Percentiles rank a stretch among this genome's conserved stretches.
Evolutionary conservation across 768 basidiomycete genomes (phyloP).

Genomic region (Collybiopsis luxurians): DNA sequence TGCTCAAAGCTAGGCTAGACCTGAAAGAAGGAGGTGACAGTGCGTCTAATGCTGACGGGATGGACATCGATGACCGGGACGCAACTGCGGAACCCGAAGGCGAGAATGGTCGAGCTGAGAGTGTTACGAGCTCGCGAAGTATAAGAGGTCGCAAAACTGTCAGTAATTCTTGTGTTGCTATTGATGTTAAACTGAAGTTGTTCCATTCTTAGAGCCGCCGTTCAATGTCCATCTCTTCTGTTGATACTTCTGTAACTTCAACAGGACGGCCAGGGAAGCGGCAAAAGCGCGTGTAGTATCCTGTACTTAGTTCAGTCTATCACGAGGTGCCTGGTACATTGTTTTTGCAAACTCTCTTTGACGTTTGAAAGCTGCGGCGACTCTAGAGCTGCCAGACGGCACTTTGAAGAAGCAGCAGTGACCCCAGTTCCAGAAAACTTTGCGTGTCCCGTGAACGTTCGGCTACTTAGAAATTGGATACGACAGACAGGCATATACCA

Average conservation of each 20-base stretch:
- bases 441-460: neutral
- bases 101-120: slow-evolving; percentile 61
- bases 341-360: too few relatives aligned
- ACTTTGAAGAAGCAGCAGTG: too few relatives aligned
- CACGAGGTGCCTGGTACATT: too few relatives aligned
- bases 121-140: slow-evolving; percentile 59
- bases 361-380: too few relatives aligned
- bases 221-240: slow-evolving; percentile 73
- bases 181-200: neutral
- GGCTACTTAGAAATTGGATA: neutral
- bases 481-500: neutral
- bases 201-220: slow-evolving; percentile 42
- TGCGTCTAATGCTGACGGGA: slow-evolving; percentile 24
- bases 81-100: slow-evolving; percentile 35
- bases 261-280: slow-evolving; percentile 51
- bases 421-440: too few relatives aligned
- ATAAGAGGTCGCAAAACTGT: slow-evolving; percentile 61
- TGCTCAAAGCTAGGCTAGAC: slow-evolving; percentile 61
- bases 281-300: slow-evolving; percentile 47
- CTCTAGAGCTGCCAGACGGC: too few relatives aligned
- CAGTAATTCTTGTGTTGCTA: slow-evolving; percentile 18
- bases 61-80: slow-evolving; percentile 49
- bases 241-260: slow-evolving; percentile 58
- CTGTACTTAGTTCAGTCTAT: neutral
- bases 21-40: slow-evolving; percentile 43